Base-by-base conservation (phyloP, 768 basidiomycete genomes). In the Boletus edulis region DNA sequence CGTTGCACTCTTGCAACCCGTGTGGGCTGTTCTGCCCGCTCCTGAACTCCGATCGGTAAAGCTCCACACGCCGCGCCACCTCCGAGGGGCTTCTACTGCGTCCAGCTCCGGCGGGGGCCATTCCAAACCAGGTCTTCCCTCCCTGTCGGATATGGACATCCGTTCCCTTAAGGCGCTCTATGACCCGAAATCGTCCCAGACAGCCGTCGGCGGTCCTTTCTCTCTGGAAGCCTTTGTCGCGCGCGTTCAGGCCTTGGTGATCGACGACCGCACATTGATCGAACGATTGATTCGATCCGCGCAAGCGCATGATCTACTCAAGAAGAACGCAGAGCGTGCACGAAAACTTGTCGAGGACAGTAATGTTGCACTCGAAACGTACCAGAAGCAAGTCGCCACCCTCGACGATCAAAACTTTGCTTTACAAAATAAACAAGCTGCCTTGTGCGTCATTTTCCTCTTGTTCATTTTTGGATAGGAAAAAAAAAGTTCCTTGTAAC, bases 271-370 rank as follows among this genome's bases (percentile, higher is more conserved):
- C 24, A 79, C 88, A 18, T 72, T 98, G 56, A 91, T 94, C 57
- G 89, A 93, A 70, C 81, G 94, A 32, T 74, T 94, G 38, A 75
- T 92, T 48, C 83, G 91, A 24, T 89, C 93, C 62, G 94, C 91
- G 3, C 87, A 91, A 70, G 91, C 93, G 47, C 89, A 95, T 55
- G 94, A 96, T 60, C 66, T 95, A 59, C 79, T 96, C 57, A 96
- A 94, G 80, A 89, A 87, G 74, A 94, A 94, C 65, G 92, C 93
- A 18, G 92, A 93, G 65, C 79, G 92, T 46, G 94, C 92, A 20
- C 89, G 94, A 77, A 93, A 92, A 71, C 79, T 96, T 29, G 90
- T 91, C 4, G 86, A 88, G 68, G 94, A 94, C 48, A 89, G 87
- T 39, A 85, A 83, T 55, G 70, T 66, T 18, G 91, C 87, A 24